Evolutionary conservation across 257 asterid genomes (phyloP).

Genomic region (Ilex asprella): DNA sequence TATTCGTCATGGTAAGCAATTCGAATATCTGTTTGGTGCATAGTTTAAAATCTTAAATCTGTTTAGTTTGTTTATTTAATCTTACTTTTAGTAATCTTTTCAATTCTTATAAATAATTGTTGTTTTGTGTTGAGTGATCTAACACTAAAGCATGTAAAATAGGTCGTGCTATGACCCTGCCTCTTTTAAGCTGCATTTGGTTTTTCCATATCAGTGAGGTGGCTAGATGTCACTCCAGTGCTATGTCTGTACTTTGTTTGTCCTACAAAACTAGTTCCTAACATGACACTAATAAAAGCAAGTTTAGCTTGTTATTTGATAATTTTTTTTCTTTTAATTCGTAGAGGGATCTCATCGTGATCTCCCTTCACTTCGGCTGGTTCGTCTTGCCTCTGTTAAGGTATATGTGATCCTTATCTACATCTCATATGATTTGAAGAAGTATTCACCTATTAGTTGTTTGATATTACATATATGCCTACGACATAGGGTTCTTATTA

Average conservation of each 20-base stretch:
- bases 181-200: no score
- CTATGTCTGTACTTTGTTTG: no score
- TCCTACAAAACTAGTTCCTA: neutral
- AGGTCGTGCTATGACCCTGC: no score
- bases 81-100: neutral
- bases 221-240: no score
- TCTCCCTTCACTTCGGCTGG: conserved; percentile 77
- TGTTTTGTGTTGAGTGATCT: neutral
- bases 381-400: conserved; percentile 73
- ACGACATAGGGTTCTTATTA: no score
- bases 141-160: no score
- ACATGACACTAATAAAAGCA: neutral
- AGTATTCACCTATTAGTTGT: no score
- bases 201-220: no score
- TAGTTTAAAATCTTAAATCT: neutral
- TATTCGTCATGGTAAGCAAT: conserved; percentile 74
- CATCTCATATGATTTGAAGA: neutral
- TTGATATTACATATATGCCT: no score
- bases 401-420: conserved; percentile 23
- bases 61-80: conserved; percentile 1
- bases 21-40: conserved; percentile 8
- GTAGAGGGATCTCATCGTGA: conserved; percentile 95
- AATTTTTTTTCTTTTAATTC: conserved; percentile 15
- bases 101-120: neutral
- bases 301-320: conserved; percentile 6